phyloP scores from a whole-genome alignment of 2,329 filamentous ascomycete species.

The Penicillium olsonii region DNA sequence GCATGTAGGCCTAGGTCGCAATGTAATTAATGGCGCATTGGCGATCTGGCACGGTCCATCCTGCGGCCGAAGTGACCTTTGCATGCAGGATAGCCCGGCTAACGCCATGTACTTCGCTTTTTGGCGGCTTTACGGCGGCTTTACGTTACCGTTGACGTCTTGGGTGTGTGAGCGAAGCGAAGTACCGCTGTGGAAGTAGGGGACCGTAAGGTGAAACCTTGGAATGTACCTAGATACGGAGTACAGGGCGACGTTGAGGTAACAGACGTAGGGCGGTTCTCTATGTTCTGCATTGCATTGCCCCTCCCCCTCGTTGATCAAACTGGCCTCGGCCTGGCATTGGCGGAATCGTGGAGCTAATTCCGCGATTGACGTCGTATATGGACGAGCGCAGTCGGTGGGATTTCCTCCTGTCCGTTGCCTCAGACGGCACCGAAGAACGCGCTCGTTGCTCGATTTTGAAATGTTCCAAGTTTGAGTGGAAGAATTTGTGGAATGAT shows the following conservation, averaged over 20 bases:
- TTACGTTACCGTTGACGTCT: not conserved
- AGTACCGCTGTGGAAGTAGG: constrained; percentile 5
- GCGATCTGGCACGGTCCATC: constrained; percentile 11
- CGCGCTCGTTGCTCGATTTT: not conserved
- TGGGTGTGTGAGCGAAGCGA: not conserved
- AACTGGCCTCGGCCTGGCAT: constrained; percentile 1
- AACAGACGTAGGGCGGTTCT: not conserved
- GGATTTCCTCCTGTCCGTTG: not conserved
- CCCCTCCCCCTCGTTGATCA: constrained; percentile 3
- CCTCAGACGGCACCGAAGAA: not conserved
- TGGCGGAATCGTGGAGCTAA: constrained; percentile 2
- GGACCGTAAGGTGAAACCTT: not conserved
- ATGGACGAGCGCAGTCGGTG: not conserved
- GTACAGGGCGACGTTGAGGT: not conserved
- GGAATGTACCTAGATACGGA: no score
- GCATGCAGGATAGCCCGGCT: constrained; percentile 1
- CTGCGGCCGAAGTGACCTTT: constrained; percentile 2
- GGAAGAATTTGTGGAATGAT: constrained; percentile 3
- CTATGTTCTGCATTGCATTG: constrained; percentile 12
- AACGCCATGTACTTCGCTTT: not conserved
- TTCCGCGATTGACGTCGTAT: constrained; percentile 1
- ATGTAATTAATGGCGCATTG: constrained; percentile 11
- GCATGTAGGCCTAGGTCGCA: not conserved
- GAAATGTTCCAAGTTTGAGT: not conserved
- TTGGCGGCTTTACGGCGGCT: not conserved